Evolutionary conservation across 2,329 filamentous ascomycete genomes (phyloP), one percentile per base, ranked within the genome.

Genomic region (Penicillium polonicum): DNA sequence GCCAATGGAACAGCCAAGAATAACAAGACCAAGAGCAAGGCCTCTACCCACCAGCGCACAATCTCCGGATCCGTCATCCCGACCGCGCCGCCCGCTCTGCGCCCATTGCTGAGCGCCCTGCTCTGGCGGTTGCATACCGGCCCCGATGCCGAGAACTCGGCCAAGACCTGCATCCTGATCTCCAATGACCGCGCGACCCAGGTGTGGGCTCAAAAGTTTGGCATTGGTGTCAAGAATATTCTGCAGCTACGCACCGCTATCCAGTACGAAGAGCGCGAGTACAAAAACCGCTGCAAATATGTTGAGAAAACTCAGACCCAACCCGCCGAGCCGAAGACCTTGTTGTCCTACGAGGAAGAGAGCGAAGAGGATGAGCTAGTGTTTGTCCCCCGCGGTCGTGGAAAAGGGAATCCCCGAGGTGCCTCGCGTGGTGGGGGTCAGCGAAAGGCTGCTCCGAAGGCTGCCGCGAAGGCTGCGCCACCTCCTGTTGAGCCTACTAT

Each of bases 331-430:
- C 74, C 76, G 9, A 78, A 79, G 62, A 72, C 76, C 5, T 65
- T 80, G 6, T 72, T 80, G 46, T 76, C 77, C 8, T 80, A 80
- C 58, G 77, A 80, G 36, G 76, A 76, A n/a, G 77, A 79, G 15
- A 79, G 75, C 38, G 78, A 79, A 23, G 78, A 79, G 57, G 78
- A 80, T 61, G 77, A 79, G 57, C 68, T 80, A 29, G 77, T 80
- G 2, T 80, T 80, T 56, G 74, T 78, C 29, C 75, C 75, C 27
- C 75, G 76, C 25, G 74, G 74, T 36, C 73, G 72, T 55, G 74
- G 71, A 39, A 77, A 76, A 60, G 66, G 72, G 13, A 48, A 65
- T 4, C 59, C 68, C 17, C 66, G 69, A 25, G 69, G 67, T 52
- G 64, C 68, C 10, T 70, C 69, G 25, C 67, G 65, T 44, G 64